Evolutionary conservation across 1,284 basidiomycete species (phyloP), one percentile per base, ranked within the genome.

Genomic region (Fomitopsis palustris): DNA sequence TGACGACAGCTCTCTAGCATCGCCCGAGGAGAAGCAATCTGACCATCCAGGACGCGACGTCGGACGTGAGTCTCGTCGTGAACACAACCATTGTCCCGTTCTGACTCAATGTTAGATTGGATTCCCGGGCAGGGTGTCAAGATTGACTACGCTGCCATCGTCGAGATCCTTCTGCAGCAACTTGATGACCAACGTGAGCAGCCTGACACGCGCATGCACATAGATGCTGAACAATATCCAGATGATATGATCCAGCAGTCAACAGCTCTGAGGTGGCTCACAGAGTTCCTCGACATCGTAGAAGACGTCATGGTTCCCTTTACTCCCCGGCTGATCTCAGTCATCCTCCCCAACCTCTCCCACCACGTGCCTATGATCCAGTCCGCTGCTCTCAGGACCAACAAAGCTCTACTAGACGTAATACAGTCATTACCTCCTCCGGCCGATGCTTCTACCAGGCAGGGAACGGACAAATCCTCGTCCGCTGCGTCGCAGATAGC

Each of bases 271-370:
- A 83, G 87, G 64, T 99, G 97, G 97, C 81, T 99, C 33, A 86
- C 93, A 19, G 94, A 96, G 62, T 95, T 99, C 73, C 77, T 99
- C 19, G 83, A 81, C 45, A 95, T 98, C 65, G 90, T 90, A 6
- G 88, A 92, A 62, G 91, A 94, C 67, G 93, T 97, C 54, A 92
- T 98, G 77, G 86, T 99, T 25, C 92, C 94, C 2, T 98, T 98
- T 70, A 96, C 95, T 0, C 95, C 97, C 1, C 86, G 92, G 37
- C 86, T 99, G 42, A 91, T 99, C 51, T 90, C 92, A 6, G 93
- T 93, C 16, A 92, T 99, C 60, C 82, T 99, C 16, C 95, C 95
- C 1, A 97, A 95, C 69, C 86, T 99, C 37, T 95, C 97, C 0
- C 95, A 96, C 65, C 92, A 95, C 67, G 90, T 90, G 55, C 80